phyloP scores from a whole-genome alignment of 169 alveolate species.

The Babesia divergens region DNA sequence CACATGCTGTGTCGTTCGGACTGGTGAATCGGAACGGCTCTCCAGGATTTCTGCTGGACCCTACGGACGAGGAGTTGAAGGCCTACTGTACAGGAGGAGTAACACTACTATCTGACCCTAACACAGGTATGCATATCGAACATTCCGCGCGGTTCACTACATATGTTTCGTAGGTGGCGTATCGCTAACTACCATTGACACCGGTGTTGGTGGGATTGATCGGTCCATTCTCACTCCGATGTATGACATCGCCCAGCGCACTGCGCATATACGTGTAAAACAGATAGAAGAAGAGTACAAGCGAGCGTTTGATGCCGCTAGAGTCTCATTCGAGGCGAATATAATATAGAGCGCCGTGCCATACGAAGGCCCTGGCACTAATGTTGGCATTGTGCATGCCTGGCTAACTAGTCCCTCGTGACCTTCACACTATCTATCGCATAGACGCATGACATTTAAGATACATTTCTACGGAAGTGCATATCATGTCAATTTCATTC shows the following conservation, averaged over 20 bases:
- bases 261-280: not conserved
- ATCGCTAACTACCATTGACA: conserved; percentile 32
- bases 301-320: conserved; percentile 10
- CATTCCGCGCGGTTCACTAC: not conserved
- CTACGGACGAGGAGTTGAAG: conserved; percentile 28
- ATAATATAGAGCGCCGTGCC: no score
- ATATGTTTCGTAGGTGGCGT: conserved; percentile 27
- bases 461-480: no score
- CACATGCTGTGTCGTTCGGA: conserved; percentile 51
- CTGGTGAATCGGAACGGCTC: not conserved
- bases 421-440: no score
- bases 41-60: conserved; percentile 38
- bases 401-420: no score
- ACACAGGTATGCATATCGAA: conserved; percentile 17
- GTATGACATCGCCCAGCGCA: not conserved
- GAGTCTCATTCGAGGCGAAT: conserved; percentile 27
- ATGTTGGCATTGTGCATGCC: no score
- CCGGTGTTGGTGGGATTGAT: conserved; percentile 36
- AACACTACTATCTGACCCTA: conserved; percentile 44
- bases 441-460: no score
- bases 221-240: not conserved
- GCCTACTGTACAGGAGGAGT: conserved; percentile 17
- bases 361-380: no score
- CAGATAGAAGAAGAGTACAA: not conserved
- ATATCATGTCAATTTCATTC: no score